Percentiles rank a stretch among this genome's conserved stretches.
Evolutionary conservation across 441 rosid genomes (phyloP).

Genomic region (Bocquillonia castaneifolia): DNA sequence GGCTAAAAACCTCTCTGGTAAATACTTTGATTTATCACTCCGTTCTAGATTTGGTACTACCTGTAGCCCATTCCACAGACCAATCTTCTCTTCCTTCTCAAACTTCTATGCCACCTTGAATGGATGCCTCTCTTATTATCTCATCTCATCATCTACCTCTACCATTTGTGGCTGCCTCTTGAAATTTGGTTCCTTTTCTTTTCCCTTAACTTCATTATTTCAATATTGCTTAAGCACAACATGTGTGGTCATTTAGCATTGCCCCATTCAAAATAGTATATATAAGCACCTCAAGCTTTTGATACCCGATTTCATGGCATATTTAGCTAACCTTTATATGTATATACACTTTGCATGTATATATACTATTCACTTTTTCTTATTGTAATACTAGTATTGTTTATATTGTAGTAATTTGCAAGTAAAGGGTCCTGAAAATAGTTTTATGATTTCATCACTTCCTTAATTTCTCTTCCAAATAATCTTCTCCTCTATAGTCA

Average conservation of each 20-base stretch:
- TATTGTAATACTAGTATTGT: not conserved
- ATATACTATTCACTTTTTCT: conserved; percentile 21
- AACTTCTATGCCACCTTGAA: conserved; percentile 43
- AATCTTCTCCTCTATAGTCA: conserved; percentile 12
- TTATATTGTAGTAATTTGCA: not conserved
- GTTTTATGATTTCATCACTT: not conserved
- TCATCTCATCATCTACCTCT: conserved; percentile 24
- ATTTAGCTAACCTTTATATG: too few species aligned
- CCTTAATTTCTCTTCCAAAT: conserved; percentile 5
- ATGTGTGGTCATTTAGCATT: not conserved
- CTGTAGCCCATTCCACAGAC: conserved; percentile 68
- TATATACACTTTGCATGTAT: not conserved
- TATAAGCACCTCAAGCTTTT: too few species aligned
- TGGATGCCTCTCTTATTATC: too few species aligned
- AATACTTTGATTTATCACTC: conserved; percentile 36
- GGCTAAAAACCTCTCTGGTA: conserved; percentile 16
- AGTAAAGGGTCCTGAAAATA: not conserved
- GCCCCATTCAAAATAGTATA: too few species aligned
- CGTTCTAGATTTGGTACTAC: conserved; percentile 36
- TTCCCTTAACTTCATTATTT: not conserved
- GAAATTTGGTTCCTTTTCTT: not conserved
- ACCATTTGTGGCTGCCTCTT: not conserved
- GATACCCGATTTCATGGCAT: too few species aligned
- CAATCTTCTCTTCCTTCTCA: conserved; percentile 54
- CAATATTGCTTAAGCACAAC: not conserved